These are phyloP conservation scores for Zasmidium cellare DNA, from an alignment of 2,329 filamentous ascomycete species.

Conservation along the genomic window DNA sequence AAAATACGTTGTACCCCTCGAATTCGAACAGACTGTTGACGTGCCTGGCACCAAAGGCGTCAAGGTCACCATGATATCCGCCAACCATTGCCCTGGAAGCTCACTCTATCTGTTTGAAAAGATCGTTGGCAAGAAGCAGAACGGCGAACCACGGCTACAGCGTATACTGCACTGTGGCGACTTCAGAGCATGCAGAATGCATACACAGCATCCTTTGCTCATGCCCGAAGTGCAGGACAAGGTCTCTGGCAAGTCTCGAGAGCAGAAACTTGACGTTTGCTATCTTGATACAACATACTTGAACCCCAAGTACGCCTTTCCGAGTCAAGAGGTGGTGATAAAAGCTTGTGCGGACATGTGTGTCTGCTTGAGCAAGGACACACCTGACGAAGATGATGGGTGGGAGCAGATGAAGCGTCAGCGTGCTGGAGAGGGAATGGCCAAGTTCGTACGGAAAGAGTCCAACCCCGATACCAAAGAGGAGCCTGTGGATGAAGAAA, in stretches of 20 bases:
- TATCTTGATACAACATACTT: slow-evolving; percentile 98
- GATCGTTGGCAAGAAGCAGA: slow-evolving; percentile 59
- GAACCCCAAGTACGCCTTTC: slow-evolving; percentile 93
- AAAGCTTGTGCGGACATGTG: slow-evolving; percentile 85
- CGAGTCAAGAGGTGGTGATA: slow-evolving; percentile 84
- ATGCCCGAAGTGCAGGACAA: slow-evolving; percentile 72
- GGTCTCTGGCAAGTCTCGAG: slow-evolving; percentile 67
- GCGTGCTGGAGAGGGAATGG: slow-evolving; percentile 60
- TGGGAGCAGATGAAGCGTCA: slow-evolving; percentile 59
- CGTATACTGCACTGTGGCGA: slow-evolving; percentile 93
- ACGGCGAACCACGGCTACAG: slow-evolving; percentile 58
- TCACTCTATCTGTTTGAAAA: slow-evolving; percentile 94
- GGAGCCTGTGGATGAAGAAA: slow-evolving; percentile 36
- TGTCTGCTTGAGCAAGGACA: slow-evolving; percentile 69
- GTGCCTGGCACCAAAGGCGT: slow-evolving; percentile 82
- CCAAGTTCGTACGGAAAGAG: slow-evolving; percentile 58
- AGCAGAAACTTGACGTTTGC: slow-evolving; percentile 91
- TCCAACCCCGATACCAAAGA: slow-evolving; percentile 41
- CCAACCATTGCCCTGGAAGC: slow-evolving; percentile 95
- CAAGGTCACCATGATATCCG: slow-evolving; percentile 88
- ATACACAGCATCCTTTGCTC: slow-evolving; percentile 78
- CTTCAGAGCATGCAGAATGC: slow-evolving; percentile 84
- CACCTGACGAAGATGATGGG: slow-evolving; percentile 55
- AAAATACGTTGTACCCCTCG: slow-evolving; percentile 79
- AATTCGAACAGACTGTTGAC: slow-evolving; percentile 78